phyloP scores from a whole-genome alignment of 768 basidiomycete species.

The Pleurotus djamor region DNA sequence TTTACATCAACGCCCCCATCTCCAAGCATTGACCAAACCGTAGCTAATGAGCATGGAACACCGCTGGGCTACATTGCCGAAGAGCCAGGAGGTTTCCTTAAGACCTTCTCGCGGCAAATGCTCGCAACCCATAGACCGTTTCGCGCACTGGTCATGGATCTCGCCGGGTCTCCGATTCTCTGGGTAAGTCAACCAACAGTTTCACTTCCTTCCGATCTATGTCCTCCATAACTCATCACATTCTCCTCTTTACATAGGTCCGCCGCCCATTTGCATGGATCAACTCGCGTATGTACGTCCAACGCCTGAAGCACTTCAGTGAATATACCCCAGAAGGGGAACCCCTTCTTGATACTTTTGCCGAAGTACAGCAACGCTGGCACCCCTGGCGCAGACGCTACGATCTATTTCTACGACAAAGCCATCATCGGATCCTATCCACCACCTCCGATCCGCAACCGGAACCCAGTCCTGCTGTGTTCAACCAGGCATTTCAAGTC shows the following conservation, averaged over 20 bases:
- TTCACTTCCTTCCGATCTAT: background rate
- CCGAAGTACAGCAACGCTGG: conserved; percentile 77
- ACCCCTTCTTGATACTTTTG: conserved; percentile 60
- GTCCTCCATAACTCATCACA: too few relatives aligned
- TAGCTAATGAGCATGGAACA: conserved; percentile 56
- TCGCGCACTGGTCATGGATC: conserved; percentile 75
- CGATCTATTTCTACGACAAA: conserved; percentile 65
- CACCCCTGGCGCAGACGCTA: conserved; percentile 81
- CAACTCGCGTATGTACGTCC: conserved; percentile 84
- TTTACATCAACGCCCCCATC: background rate
- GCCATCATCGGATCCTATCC: conserved; percentile 40
- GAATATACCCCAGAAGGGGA: conserved; percentile 44
- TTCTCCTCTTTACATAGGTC: conserved; percentile 37
- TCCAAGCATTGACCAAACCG: background rate
- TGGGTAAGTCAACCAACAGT: conserved; percentile 47
- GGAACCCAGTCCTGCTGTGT: conserved; percentile 40
- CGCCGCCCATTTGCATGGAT: conserved; percentile 85
- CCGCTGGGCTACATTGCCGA: conserved; percentile 80
- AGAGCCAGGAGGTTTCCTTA: conserved; percentile 66
- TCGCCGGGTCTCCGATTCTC: conserved; percentile 65
- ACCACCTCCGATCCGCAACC: conserved; percentile 42
- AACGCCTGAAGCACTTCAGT: conserved; percentile 46
- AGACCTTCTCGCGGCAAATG: conserved; percentile 65
- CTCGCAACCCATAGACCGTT: conserved; percentile 83
- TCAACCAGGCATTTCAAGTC: conserved; percentile 66